Percentiles rank a stretch among this genome's conserved stretches.
Evolutionary conservation across 805 yeast genomes (phyloP).

Genomic region (Lipomyces spencermartinsiae): DNA sequence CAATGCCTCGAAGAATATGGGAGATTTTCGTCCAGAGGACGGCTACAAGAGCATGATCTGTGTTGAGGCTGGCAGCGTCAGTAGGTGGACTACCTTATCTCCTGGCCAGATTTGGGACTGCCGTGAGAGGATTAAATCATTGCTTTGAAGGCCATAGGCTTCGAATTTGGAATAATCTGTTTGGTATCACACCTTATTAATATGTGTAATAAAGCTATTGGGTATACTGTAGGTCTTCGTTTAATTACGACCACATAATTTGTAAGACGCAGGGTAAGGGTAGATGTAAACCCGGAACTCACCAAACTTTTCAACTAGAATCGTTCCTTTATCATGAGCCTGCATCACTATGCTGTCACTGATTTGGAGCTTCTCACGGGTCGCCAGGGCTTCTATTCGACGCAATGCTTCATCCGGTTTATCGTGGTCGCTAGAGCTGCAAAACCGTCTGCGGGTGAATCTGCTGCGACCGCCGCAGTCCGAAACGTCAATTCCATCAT

Average conservation of each 20-base stretch:
- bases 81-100: constrained; percentile 63
- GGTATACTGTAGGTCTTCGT: background rate
- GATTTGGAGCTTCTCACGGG: constrained; percentile 19
- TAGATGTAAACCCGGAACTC: too few relatives aligned
- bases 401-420: constrained; percentile 13
- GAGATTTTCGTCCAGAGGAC: constrained; percentile 82
- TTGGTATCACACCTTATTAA: background rate
- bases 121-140: constrained; percentile 57
- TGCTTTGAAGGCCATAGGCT: constrained; percentile 21
- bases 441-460: constrained; percentile 9
- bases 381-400: constrained; percentile 12
- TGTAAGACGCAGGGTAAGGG: background rate
- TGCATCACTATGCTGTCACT: constrained; percentile 20
- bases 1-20: constrained; percentile 79
- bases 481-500: constrained; percentile 6
- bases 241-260: too few relatives aligned
- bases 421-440: constrained; percentile 31
- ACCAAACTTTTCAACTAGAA: background rate
- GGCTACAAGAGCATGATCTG: constrained; percentile 92
- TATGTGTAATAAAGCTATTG: background rate
- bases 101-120: constrained; percentile 83
- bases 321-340: background rate
- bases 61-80: constrained; percentile 91
- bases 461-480: background rate
- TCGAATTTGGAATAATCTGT: background rate